Percentiles rank a stretch among this genome's conserved stretches.
Evolutionary conservation across 352 stramenopile genomes (phyloP).

Genomic region (Aphanomyces stellatus): DNA sequence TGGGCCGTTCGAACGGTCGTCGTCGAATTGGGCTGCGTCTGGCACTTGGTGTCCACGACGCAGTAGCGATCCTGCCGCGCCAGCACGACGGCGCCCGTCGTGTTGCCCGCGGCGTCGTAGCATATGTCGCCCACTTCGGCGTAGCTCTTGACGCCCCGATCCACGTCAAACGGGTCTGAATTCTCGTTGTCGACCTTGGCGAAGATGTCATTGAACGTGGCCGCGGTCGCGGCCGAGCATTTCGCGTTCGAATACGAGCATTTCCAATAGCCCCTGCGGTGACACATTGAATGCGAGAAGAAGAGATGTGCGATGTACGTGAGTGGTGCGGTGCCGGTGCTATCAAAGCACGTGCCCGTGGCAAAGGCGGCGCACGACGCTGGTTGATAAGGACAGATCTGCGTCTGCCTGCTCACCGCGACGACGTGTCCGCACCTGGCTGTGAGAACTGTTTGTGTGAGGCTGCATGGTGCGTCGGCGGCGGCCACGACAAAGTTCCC

Average conservation of each 20-base stretch:
- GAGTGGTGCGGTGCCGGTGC: not conserved
- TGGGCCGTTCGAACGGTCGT: not conserved
- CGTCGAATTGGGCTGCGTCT: not conserved
- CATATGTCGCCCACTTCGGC: not conserved
- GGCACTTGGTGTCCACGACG: not conserved
- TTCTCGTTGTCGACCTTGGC: conserved; percentile 6
- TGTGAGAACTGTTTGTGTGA: not conserved
- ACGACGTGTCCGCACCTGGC: conserved; percentile 9
- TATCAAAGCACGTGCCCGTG: not conserved
- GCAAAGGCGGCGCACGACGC: not conserved
- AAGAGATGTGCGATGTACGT: not conserved
- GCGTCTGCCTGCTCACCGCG: not conserved
- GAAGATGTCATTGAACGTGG: not conserved
- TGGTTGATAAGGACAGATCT: conserved; percentile 9
- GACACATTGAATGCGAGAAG: not conserved
- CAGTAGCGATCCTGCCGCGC: not conserved
- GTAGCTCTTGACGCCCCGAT: not conserved
- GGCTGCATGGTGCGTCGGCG: not conserved
- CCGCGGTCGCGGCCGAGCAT: not conserved
- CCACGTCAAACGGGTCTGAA: not conserved
- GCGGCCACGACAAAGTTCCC: not conserved
- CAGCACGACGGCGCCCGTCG: not conserved
- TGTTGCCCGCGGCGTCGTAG: not conserved
- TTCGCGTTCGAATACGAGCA: conserved; percentile 6
- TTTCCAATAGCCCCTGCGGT: not conserved